Conservation (phyloP, 768 basidiomycete species). For the Boletus subcaerulescens region DNA sequence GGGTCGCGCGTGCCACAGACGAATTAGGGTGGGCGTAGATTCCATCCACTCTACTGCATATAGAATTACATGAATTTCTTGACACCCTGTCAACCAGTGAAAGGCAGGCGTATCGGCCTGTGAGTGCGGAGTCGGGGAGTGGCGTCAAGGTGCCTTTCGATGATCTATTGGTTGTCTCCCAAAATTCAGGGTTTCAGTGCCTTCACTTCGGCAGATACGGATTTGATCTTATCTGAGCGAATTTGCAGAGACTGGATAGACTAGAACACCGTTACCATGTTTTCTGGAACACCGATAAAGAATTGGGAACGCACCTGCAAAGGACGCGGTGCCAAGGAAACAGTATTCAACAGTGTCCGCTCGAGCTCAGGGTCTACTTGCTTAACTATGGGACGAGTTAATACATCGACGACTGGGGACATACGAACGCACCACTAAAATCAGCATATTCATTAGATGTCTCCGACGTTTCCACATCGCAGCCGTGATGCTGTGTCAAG, state of each 20-base stretch:
- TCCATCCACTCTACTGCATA: too few species aligned
- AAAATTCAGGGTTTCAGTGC: slow-evolving; percentile 41
- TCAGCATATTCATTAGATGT: background rate
- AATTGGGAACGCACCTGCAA: slow-evolving; percentile 42
- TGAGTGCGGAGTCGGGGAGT: too few species aligned
- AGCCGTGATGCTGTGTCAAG: slow-evolving; percentile 33
- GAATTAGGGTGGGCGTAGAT: too few species aligned
- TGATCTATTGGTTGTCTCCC: background rate
- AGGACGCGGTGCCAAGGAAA: slow-evolving; percentile 45
- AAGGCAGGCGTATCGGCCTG: too few species aligned
- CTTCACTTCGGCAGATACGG: slow-evolving; percentile 49
- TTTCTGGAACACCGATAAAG: background rate
- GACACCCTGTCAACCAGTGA: too few species aligned
- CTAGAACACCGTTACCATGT: slow-evolving; percentile 28
- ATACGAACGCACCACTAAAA: slow-evolving; percentile 9
- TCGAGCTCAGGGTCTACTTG: slow-evolving; percentile 23
- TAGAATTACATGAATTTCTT: too few species aligned
- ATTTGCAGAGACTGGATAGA: slow-evolving; percentile 47
- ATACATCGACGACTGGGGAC: background rate
- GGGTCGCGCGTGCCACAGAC: too few species aligned
- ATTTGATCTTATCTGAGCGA: slow-evolving; percentile 46
- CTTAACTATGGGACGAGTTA: slow-evolving; percentile 12
- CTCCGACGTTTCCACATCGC: slow-evolving; percentile 26
- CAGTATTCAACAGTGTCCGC: slow-evolving; percentile 33
- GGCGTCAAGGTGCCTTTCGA: too few species aligned